phyloP scores from a whole-genome alignment of 139 green algal genomes.

The Coelastrella sp. region DNA sequence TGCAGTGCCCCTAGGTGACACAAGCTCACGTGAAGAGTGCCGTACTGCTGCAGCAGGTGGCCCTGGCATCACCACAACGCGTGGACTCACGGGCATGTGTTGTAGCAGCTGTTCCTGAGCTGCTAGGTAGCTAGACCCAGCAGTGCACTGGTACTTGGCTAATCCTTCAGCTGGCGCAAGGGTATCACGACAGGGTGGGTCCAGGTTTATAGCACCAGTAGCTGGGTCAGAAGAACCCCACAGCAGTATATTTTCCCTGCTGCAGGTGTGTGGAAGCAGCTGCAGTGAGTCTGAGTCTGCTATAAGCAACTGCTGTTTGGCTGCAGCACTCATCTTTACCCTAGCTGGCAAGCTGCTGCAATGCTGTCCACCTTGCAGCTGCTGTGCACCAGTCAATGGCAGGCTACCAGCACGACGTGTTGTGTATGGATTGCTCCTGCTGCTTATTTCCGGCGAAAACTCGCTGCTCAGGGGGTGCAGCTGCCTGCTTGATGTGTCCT shows the following conservation, averaged over 20 bases:
- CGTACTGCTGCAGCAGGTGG: background rate
- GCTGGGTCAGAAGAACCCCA: background rate
- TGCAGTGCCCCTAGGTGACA: background rate
- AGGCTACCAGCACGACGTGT: no score
- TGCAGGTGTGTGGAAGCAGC: conserved; percentile 9
- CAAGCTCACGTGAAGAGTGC: background rate
- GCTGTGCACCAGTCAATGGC: no score
- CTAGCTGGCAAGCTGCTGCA: background rate
- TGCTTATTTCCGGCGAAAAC: no score
- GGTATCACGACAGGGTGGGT: background rate
- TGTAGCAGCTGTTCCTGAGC: background rate
- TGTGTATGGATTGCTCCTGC: no score
- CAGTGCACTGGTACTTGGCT: background rate
- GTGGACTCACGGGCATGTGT: background rate
- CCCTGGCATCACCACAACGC: background rate
- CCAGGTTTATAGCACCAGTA: background rate
- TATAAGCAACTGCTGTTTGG: conserved; percentile 26
- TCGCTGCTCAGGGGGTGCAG: no score
- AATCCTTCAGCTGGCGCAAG: background rate
- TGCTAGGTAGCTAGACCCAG: background rate
- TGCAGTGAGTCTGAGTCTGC: background rate
- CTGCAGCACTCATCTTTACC: background rate
- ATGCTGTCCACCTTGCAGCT: no score
- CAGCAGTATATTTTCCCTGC: background rate
- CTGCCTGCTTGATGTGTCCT: no score